phyloP scores from a whole-genome alignment of 805 yeast species.

The Metschnikowia similis region DNA sequence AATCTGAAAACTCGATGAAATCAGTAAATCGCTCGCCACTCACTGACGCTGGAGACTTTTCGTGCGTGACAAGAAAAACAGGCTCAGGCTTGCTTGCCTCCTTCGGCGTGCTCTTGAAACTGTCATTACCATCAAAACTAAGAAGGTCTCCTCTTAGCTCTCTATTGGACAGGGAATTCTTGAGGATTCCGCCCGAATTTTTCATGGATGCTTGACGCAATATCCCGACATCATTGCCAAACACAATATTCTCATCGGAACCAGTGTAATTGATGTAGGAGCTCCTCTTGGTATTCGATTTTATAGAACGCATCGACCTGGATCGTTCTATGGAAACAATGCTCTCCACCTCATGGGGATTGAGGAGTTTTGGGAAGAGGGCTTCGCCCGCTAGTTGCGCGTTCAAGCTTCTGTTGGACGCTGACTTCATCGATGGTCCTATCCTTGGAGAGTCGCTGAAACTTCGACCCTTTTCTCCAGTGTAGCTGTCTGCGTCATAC shows the following conservation, averaged over 20 bases:
- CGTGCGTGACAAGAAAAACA: not conserved
- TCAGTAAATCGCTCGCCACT: conserved; percentile 21
- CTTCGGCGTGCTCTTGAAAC: not conserved
- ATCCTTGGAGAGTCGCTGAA: not conserved
- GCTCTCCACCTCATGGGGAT: conserved; percentile 65
- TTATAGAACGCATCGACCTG: conserved; percentile 52
- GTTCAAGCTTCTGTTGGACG: conserved; percentile 7
- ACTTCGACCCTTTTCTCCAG: not conserved
- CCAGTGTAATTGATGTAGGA: conserved; percentile 40
- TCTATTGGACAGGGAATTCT: conserved; percentile 26
- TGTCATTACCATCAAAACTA: conserved; percentile 9
- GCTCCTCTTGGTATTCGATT: conserved; percentile 29
- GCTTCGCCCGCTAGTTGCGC: conserved; percentile 44
- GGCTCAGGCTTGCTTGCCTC: not conserved
- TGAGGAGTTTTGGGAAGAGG: conserved; percentile 67
- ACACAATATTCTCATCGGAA: conserved; percentile 37
- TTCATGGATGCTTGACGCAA: conserved; percentile 19
- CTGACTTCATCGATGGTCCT: not conserved
- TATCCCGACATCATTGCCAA: conserved; percentile 19
- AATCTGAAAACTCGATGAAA: conserved; percentile 40
- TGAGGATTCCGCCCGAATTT: conserved; percentile 38
- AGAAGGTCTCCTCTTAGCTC: conserved; percentile 16
- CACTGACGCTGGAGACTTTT: not conserved
- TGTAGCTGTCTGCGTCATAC: conserved; percentile 8
- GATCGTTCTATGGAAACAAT: conserved; percentile 70